Base-by-base conservation (phyloP, 768 basidiomycete genomes). In the Pleurotus sapidus region DNA sequence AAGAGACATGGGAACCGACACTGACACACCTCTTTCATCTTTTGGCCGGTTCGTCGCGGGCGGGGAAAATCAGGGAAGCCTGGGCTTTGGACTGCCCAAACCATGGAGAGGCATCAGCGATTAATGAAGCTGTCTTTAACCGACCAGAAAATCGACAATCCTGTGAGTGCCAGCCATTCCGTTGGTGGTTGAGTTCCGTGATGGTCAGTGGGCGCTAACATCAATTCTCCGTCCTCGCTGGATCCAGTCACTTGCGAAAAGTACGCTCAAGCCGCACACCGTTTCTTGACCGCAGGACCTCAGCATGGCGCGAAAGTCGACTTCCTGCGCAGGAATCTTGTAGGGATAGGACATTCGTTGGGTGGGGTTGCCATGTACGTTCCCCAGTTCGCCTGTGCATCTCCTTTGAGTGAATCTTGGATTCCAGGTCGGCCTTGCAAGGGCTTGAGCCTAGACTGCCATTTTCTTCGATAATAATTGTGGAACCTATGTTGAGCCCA, bases 1-100 rank as follows among this genome's bases (percentile, higher is more conserved):
- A 88, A 66, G 87, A 89, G 70, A 84, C 81, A 2, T 89, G 84
- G 86, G 84, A 87, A 60, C 84, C 87, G 1, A 77, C 80, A 3
- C 61, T 89, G 12, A 73, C 75, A 20, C 72, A 70, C 12, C 60
- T 89, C 20, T 82, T 87, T 49, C 46, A 67, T 0, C 65, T 73
- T 23, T 66, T 70, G 15, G 43, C 57, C 38, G 50, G 51, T 27
- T 47, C 58, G 9, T 49, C 56, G 43, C 60, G 56, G 40, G 50
- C 46, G 46, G 60, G 73, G 24, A 72, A 73, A 56, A 76, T 85
- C 18, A 73, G 76, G 9, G 84, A 86, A 62, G 87, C 84, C 17
- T 89, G 86, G 85, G 75, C 77, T 38, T 74, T 89, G 60, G 87
- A 89, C 57, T 87, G 86, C 64, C 87, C 87, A 2, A 89, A 89